phyloP scores from a whole-genome alignment of 495 filamentous ascomycete genomes.

The Penicillium fimorum region DNA sequence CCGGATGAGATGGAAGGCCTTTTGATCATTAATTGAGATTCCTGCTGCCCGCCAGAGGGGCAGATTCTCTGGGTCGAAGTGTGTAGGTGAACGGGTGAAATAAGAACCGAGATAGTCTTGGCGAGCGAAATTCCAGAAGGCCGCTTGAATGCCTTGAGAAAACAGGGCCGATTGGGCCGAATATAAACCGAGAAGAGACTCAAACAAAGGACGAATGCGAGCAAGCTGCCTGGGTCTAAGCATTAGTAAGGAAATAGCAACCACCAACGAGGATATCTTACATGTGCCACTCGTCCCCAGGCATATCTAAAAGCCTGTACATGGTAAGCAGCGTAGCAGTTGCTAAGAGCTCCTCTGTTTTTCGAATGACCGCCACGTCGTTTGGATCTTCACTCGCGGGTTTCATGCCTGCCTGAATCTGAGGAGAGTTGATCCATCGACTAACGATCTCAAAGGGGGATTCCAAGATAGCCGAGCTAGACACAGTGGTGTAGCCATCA shows the following conservation, averaged over 20 bases:
- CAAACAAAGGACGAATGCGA: slow-evolving; percentile 32
- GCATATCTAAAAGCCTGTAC: slow-evolving; percentile 37
- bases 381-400: slow-evolving; percentile 9
- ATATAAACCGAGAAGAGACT: slow-evolving; percentile 24
- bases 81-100: slow-evolving; percentile 33
- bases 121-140: slow-evolving; percentile 44
- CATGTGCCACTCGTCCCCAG: slow-evolving; percentile 40
- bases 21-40: slow-evolving; percentile 32
- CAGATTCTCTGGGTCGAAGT: slow-evolving; percentile 32
- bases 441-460: slow-evolving; percentile 34
- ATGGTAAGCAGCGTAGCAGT: slow-evolving; percentile 30
- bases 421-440: slow-evolving; percentile 27
- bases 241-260: slow-evolving; percentile 5
- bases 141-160: slow-evolving; percentile 34
- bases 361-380: slow-evolving; percentile 19
- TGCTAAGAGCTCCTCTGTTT: slow-evolving; percentile 36
- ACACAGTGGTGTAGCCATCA: slow-evolving; percentile 33
- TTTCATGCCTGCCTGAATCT: slow-evolving; percentile 4
- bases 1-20: slow-evolving; percentile 18
- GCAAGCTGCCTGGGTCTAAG: slow-evolving; percentile 29
- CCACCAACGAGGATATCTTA: slow-evolving; percentile 16
- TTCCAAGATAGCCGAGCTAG: slow-evolving; percentile 38
- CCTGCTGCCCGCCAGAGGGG: slow-evolving; percentile 40
- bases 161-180: slow-evolving; percentile 15
- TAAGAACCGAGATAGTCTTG: slow-evolving; percentile 43